A percentile compares a stretch with the other conserved stretches of the same genome.
Conservation (phyloP, 1,284 basidiomycete species). For the Malassezia caprae region DNA sequence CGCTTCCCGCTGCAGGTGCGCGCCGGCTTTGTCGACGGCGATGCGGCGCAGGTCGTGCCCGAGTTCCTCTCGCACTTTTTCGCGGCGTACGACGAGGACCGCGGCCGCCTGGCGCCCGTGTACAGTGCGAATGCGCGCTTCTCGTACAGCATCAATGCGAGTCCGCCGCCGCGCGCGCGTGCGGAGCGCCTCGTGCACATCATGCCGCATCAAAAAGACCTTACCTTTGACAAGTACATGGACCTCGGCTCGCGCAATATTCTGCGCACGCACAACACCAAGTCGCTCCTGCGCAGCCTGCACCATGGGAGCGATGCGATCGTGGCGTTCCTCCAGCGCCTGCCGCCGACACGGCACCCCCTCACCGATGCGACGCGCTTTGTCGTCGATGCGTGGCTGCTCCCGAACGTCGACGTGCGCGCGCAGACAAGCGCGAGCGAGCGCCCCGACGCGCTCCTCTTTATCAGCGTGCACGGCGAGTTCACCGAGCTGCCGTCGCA, state of each 20-base stretch:
- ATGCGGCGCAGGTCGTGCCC: conserved; percentile 56
- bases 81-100: conserved; percentile 67
- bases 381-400: conserved; percentile 69
- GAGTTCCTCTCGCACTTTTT: conserved; percentile 67
- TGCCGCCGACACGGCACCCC: conserved; percentile 73
- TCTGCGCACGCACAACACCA: conserved; percentile 32
- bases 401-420: conserved; percentile 50
- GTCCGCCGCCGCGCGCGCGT: conserved; percentile 61
- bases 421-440: conserved; percentile 26
- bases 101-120: conserved; percentile 60
- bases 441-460: conserved; percentile 55
- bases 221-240: conserved; percentile 64
- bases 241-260: conserved; percentile 40
- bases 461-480: conserved; percentile 80
- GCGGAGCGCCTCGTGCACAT: conserved; percentile 41
- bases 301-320: conserved; percentile 64
- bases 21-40: conserved; percentile 65
- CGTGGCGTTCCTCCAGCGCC: conserved; percentile 56
- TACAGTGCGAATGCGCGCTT: conserved; percentile 79
- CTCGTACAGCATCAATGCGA: conserved; percentile 72
- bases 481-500: conserved; percentile 61
- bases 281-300: conserved; percentile 23
- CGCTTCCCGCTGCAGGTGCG: conserved; percentile 64
- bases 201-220: conserved; percentile 68
- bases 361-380: conserved; percentile 60